These are phyloP conservation scores for Saccharomycopsis synnaedendra DNA, from an alignment of 805 yeast genomes.

Conservation along the genomic window DNA sequence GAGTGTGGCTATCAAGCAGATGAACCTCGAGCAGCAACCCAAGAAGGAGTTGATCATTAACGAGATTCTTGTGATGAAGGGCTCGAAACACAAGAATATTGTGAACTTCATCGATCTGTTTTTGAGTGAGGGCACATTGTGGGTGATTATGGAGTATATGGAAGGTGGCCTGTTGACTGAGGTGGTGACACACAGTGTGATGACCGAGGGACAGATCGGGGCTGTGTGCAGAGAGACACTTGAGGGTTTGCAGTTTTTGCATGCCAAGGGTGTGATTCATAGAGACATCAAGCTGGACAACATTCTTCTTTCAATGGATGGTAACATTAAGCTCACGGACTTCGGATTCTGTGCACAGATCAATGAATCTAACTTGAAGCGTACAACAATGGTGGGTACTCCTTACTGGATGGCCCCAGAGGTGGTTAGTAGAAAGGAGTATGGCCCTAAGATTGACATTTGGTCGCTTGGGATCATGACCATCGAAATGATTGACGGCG, in stretches of 20 bases:
- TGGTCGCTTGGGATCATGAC: conserved; percentile 98
- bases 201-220: conserved; percentile 92
- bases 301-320: conserved; percentile 68
- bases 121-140: conserved; percentile 62
- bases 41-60: conserved; percentile 90
- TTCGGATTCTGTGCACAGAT: conserved; percentile 95
- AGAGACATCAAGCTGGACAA: conserved; percentile 95
- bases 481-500: conserved; percentile 98
- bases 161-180: conserved; percentile 97
- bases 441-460: conserved; percentile 93
- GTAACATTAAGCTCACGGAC: conserved; percentile 90
- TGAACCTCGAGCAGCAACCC: conserved; percentile 91
- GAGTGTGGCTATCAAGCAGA: conserved; percentile 90
- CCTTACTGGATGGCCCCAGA: conserved; percentile 99
- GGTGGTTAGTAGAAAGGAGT: conserved; percentile 90
- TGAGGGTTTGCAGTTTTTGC: conserved; percentile 77
- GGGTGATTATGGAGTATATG: conserved; percentile 99
- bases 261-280: conserved; percentile 87
- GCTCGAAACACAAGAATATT: conserved; percentile 78
- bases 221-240: conserved; percentile 89
- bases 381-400: conserved; percentile 98
- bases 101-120: conserved; percentile 90
- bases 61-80: conserved; percentile 94
- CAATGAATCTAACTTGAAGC: conserved; percentile 66
- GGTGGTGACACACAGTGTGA: conserved; percentile 77